Base-by-base conservation (phyloP, 805 yeast species). In the Teunomyces lycoperdinae region DNA sequence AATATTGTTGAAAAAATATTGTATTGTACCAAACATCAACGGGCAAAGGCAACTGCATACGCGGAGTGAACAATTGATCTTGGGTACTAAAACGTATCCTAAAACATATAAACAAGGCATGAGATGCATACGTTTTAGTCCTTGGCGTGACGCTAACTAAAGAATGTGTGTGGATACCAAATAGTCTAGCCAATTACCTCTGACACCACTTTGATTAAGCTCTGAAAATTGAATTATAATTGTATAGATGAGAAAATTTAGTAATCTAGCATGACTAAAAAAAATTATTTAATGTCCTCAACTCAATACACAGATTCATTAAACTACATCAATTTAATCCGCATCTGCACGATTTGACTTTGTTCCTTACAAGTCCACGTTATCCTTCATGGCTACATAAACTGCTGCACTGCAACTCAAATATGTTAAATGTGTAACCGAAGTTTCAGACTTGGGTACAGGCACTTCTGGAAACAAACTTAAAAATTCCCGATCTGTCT, bases 191-290 rank as follows among this genome's bases (percentile, higher is more conserved):
- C 41, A 38, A 38, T 38, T 7, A 24, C 16, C 30, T 24, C 41
- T 38, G 41, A 38, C 41, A 20, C 41, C 30, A 26, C 30, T 38
- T 14, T 20, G 41, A 38, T 38, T 38, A 38, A 38, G 13, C 41
- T 38, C 41, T 38, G 30, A 26, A 17, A 38, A 38, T 38, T 38
- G 28, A 38, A 38, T 38, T 38, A 38, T 38, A 38, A 38, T 38
- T 38, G 41, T 38, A 24, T 26, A 38, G 41, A n/a, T 38, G 41
- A 38, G 41, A 38, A 38, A 38, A 38, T 38, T 38, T 20, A 38
- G 34, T 32, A 38, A 38, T 38, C 41, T 38, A 38, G 30, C 41
- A 24, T 24, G 41, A 38, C 41, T 38, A 38, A 38, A 38, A 38
- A 34, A 38, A 38, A 38, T 38, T 38, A 38, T 38, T 38, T 38